Percentiles rank a stretch among this genome's conserved stretches.
Conservation (phyloP, 2,329 filamentous ascomycete species). For the Aureobasidium sp. region DNA sequence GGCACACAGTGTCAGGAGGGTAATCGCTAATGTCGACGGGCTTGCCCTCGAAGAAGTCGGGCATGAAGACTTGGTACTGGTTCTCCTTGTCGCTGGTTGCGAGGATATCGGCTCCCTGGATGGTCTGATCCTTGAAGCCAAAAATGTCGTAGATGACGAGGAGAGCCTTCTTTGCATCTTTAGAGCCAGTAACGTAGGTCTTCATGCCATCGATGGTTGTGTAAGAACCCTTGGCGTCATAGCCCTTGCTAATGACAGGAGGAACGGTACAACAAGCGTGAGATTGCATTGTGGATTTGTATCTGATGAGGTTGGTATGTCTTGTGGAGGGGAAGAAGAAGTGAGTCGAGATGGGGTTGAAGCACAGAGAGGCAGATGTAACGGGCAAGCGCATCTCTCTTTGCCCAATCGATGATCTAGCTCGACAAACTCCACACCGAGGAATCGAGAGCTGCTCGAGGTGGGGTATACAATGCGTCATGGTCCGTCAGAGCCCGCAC, state of each 20-base stretch:
- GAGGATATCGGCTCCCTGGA: constrained; percentile 57
- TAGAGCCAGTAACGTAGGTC: constrained; percentile 52
- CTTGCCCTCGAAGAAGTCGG: constrained; percentile 79
- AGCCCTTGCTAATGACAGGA: constrained; percentile 41
- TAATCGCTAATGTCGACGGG: constrained; percentile 57
- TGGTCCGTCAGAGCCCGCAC: neutral
- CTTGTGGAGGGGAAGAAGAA: neutral
- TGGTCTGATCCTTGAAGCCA: constrained; percentile 53
- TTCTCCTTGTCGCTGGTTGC: constrained; percentile 54
- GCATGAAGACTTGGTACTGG: constrained; percentile 80
- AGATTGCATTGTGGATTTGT: constrained; percentile 21
- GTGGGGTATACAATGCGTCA: constrained; percentile 2
- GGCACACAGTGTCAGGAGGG: constrained; percentile 40
- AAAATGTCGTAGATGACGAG: constrained; percentile 56
- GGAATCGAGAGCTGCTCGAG: neutral
- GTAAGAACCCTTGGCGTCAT: constrained; percentile 51
- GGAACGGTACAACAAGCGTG: constrained; percentile 42
- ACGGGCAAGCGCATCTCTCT: neutral
- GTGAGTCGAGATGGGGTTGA: neutral
- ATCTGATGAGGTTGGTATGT: neutral
- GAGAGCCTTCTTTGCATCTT: constrained; percentile 48
- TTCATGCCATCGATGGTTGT: constrained; percentile 53
- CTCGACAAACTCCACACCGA: neutral
- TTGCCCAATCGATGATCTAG: neutral
- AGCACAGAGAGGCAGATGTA: neutral